Evolutionary conservation across 2,329 filamentous ascomycete species (phyloP), one percentile per base, ranked within the genome.

Genomic region (Calonectria hawksworthii): DNA sequence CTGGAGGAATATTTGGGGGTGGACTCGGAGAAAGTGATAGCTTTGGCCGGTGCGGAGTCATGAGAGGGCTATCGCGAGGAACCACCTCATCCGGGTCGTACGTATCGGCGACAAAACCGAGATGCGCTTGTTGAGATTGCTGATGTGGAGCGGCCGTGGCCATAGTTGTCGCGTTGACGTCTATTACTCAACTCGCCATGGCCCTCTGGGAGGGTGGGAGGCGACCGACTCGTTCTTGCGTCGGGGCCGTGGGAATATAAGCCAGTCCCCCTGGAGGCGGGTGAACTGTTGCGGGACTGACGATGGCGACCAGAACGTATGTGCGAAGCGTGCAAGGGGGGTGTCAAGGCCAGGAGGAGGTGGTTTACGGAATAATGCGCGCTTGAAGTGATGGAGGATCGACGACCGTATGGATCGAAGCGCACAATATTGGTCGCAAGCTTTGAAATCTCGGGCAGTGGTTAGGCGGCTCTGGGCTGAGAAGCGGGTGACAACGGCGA

Each of bases 71-170:
- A 77, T 84, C 84, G 77, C 79, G 83, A 63, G 84, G 83, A 50
- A 85, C 77, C 75, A 84, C 85, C 76, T 87, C 87, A 85, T 89
- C 86, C 77, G 86, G 83, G 76, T 88, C 86, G 80, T 86, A 88
- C 68, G 84, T 82, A 68, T 87, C 85, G 82, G 75, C 80, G 74
- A 76, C 63, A 74, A 77, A 79, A 70, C 77, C 72, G 75, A 79
- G 80, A 26, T 76, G 80, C 54, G 78, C 52, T 75, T 83, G 83
- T 78, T 83, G 80, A 74, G 81, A 77, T 78, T 82, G 81, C 72
- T 83, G 81, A 76, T 80, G 79, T 59, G 79, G 80, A 74, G 84
- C 82, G 78, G 83, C 83, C 80, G 85, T 86, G 75, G 80, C 81
- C 80, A 81, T 81, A 74, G 74, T 81, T 80, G 78, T 81, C 80